Conservation (phyloP, 2,329 filamentous ascomycete genomes). For the Sclerotinia glacialis region DNA sequence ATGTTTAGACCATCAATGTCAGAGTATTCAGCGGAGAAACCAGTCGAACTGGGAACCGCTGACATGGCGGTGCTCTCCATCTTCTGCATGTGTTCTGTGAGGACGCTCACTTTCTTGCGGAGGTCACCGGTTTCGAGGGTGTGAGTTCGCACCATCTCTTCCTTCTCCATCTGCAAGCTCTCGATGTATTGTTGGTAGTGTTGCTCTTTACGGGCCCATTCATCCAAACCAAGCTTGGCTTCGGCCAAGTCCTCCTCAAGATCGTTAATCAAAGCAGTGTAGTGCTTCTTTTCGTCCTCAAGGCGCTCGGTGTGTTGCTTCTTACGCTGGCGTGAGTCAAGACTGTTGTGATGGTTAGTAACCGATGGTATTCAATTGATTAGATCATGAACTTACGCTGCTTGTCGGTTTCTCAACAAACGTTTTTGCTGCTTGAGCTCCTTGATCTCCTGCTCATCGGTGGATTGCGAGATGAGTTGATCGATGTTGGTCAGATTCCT, state of each 20-base stretch:
- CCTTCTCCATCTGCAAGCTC: constrained; percentile 77
- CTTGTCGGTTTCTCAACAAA: constrained; percentile 89
- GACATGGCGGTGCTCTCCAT: constrained; percentile 61
- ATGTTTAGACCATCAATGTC: constrained; percentile 84
- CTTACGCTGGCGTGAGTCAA: constrained; percentile 95
- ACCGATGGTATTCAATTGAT: constrained; percentile 26
- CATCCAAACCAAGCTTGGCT: constrained; percentile 66
- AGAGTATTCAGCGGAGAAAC: constrained; percentile 68
- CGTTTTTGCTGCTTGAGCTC: constrained; percentile 98
- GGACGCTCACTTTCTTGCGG: constrained; percentile 85
- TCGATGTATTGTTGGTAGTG: constrained; percentile 74
- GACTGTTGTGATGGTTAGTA: constrained; percentile 50
- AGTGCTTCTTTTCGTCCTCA: constrained; percentile 95
- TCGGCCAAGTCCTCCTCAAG: constrained; percentile 75
- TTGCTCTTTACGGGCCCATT: constrained; percentile 70
- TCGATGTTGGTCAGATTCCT: constrained; percentile 94
- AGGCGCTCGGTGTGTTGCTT: constrained; percentile 97
- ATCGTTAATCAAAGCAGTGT: constrained; percentile 69
- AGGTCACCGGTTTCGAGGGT: constrained; percentile 88
- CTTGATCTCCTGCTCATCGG: constrained; percentile 90
- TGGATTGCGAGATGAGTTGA: constrained; percentile 81
- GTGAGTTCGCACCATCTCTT: constrained; percentile 83
- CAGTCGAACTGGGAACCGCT: constrained; percentile 54
- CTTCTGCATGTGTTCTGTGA: constrained; percentile 69
- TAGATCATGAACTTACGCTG: constrained; percentile 66